phyloP scores from a whole-genome alignment of 805 yeast species.

The Wickerhamiella kazuoi region DNA sequence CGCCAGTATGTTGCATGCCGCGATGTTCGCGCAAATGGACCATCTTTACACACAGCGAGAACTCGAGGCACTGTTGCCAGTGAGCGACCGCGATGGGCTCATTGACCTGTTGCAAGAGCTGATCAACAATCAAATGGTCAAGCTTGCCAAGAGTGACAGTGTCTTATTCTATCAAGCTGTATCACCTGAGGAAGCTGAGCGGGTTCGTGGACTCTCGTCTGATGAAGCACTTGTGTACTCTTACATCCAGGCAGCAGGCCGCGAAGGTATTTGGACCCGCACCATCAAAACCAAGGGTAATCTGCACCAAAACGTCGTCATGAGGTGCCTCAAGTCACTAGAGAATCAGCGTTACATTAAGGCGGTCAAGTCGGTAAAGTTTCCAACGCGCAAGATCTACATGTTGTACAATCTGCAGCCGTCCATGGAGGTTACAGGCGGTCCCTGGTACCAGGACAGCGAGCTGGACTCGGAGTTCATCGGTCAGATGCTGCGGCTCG shows the following conservation, averaged over 20 bases:
- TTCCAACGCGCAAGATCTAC: constrained; percentile 87
- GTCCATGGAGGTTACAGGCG: constrained; percentile 90
- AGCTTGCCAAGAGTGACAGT: constrained; percentile 47
- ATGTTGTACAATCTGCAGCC: constrained; percentile 92
- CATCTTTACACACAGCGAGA: constrained; percentile 52
- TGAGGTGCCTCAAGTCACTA: constrained; percentile 59
- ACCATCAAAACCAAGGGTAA: constrained; percentile 77
- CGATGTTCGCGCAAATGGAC: constrained; percentile 37
- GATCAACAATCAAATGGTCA: constrained; percentile 40
- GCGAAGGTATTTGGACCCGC: constrained; percentile 95
- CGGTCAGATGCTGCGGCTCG: constrained; percentile 60
- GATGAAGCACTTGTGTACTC: constrained; percentile 88
- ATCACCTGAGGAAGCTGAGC: constrained; percentile 51
- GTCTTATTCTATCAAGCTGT: constrained; percentile 57
- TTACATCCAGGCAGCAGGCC: constrained; percentile 76
- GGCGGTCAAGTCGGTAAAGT: constrained; percentile 71
- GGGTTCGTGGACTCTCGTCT: constrained; percentile 55
- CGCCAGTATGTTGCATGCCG: constrained; percentile 42
- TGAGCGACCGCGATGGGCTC: constrained; percentile 26
- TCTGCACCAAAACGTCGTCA: constrained; percentile 79
- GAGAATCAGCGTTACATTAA: constrained; percentile 75
- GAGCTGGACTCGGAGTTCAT: constrained; percentile 90
- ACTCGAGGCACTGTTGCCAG: constrained; percentile 33
- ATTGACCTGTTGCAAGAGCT: constrained; percentile 30
- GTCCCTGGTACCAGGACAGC: constrained; percentile 97